These are phyloP conservation scores for Monoraphidium neglectum DNA, from an alignment of 139 green algal species.

Conservation along the genomic window DNA sequence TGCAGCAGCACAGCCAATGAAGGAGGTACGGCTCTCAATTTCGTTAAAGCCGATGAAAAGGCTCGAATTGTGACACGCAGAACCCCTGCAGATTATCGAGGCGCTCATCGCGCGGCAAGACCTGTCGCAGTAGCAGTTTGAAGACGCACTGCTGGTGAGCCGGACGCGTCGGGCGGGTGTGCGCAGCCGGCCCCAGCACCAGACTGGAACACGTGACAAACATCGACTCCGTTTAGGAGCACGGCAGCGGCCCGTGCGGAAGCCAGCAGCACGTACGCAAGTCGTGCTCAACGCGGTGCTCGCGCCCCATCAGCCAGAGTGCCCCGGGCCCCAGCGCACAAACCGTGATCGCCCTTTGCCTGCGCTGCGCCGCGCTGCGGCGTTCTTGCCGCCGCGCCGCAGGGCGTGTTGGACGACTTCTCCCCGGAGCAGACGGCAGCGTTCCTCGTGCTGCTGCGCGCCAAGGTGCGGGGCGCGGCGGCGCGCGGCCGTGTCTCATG, in stretches of 20 bases:
- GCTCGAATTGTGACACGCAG: too few species aligned
- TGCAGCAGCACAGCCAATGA: too few species aligned
- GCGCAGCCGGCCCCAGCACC: background rate
- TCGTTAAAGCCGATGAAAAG: too few species aligned
- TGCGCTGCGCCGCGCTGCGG: background rate
- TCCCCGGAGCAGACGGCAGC: slow-evolving; percentile 83
- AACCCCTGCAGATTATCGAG: slow-evolving; percentile 71
- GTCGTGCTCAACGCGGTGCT: background rate
- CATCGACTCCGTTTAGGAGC: too few species aligned
- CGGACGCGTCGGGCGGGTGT: background rate
- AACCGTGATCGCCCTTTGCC: background rate
- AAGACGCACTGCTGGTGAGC: slow-evolving; percentile 55
- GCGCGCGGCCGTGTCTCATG: too few species aligned
- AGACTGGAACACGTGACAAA: background rate
- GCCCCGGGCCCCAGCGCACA: too few species aligned
- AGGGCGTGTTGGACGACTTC: slow-evolving; percentile 73
- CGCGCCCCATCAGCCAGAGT: background rate
- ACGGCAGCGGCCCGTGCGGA: too few species aligned
- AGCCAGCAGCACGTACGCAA: background rate
- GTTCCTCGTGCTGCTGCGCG: slow-evolving; percentile 94
- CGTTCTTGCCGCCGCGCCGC: background rate
- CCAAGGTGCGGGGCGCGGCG: slow-evolving; percentile 90
- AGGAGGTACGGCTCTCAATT: too few species aligned
- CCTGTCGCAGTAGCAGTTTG: slow-evolving; percentile 65
- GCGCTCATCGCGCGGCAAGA: slow-evolving; percentile 67